Evolutionary conservation across 257 asterid species (phyloP).

Genomic region (Cinchona pubescens): DNA sequence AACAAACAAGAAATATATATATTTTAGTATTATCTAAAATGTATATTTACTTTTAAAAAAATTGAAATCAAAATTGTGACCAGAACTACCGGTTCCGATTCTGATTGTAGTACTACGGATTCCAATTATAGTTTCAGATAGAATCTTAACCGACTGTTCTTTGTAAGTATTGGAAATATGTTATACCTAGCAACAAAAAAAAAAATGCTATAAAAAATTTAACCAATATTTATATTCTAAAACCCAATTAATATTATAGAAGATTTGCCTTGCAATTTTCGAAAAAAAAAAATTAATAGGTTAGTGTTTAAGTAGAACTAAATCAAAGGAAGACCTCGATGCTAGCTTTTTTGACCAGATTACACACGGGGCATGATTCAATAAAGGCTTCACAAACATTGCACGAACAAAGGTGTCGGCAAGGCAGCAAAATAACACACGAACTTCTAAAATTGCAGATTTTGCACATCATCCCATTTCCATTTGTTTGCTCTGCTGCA

Average conservation of each 20-base stretch:
- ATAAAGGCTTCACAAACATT: slow-evolving; percentile 52
- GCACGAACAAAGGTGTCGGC: slow-evolving; percentile 79
- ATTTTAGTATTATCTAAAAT: too few relatives aligned
- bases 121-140: too few relatives aligned
- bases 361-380: slow-evolving; percentile 69
- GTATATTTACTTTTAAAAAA: too few relatives aligned
- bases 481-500: slow-evolving; percentile 1
- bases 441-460: slow-evolving; percentile 45
- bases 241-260: background rate
- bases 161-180: too few relatives aligned
- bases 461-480: slow-evolving; percentile 40
- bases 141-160: too few relatives aligned
- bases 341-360: slow-evolving; percentile 45
- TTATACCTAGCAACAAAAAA: too few relatives aligned
- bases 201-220: too few relatives aligned
- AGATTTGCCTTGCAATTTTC: background rate
- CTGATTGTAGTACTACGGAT: too few relatives aligned
- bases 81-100: too few relatives aligned
- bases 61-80: too few relatives aligned
- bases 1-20: too few relatives aligned
- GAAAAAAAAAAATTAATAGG: background rate
- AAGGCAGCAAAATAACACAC: slow-evolving; percentile 66
- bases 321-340: slow-evolving; percentile 50
- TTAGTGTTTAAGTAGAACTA: too few relatives aligned
- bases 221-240: background rate